A percentile compares a stretch with the other conserved stretches of the same genome.
Conservation (phyloP, 1,139 yeast species). For the Petasospora rhodanensis region DNA sequence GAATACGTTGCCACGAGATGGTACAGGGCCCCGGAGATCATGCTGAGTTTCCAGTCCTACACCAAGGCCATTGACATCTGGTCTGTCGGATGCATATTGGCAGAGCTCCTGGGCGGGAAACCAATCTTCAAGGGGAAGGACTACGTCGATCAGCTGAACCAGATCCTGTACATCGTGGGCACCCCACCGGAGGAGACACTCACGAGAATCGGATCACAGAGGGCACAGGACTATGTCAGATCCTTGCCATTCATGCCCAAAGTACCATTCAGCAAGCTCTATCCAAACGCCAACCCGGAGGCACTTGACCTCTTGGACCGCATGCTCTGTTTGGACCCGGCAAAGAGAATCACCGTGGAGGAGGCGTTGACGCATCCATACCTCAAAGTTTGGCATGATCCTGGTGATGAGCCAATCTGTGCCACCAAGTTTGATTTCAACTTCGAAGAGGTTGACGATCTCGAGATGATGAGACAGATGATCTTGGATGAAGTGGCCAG, state of each 20-base stretch:
- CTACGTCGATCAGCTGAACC: slow-evolving; percentile 91
- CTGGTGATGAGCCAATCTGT: slow-evolving; percentile 89
- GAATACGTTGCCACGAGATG: slow-evolving; percentile 98
- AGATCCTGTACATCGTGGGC: slow-evolving; percentile 79
- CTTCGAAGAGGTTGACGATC: slow-evolving; percentile 83
- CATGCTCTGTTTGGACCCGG: slow-evolving; percentile 87
- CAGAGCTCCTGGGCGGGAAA: slow-evolving; percentile 86
- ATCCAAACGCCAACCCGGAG: slow-evolving; percentile 81
- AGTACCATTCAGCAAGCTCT: slow-evolving; percentile 66
- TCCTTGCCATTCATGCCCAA: slow-evolving; percentile 81
- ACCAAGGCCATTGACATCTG: slow-evolving; percentile 95
- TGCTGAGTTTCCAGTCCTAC: slow-evolving; percentile 88
- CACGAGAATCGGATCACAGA: slow-evolving; percentile 75
- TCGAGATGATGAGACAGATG: slow-evolving; percentile 69
- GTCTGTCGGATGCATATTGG: slow-evolving; percentile 96
- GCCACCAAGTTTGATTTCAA: slow-evolving; percentile 74
- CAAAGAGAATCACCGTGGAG: slow-evolving; percentile 79
- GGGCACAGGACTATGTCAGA: slow-evolving; percentile 91
- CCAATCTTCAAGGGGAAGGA: slow-evolving; percentile 94
- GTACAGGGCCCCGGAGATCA: slow-evolving; percentile 98
- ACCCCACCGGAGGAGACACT: slow-evolving; percentile 86
- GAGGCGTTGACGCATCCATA: slow-evolving; percentile 90
- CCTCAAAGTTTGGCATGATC: slow-evolving; percentile 92
- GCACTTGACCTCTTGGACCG: slow-evolving; percentile 79
- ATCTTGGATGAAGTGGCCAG: slow-evolving; percentile 76